Base-by-base conservation (phyloP, 495 filamentous ascomycete genomes). In the Aspergillus mulundensis region DNA sequence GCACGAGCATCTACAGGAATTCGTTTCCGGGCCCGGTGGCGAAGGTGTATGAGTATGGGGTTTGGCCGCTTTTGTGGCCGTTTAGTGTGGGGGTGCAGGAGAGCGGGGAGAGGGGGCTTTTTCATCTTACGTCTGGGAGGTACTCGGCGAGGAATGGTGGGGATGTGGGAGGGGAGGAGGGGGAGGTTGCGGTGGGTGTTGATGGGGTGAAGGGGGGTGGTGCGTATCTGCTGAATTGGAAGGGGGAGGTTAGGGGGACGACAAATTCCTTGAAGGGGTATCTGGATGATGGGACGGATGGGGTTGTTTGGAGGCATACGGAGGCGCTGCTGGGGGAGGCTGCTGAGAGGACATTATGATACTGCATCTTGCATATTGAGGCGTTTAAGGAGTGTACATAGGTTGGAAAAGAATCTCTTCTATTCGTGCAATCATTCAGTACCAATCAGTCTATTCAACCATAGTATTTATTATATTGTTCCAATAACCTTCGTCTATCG, bases 1-100 rank as follows among this genome's bases (percentile, higher is more conserved):
- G 56, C 2, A 75, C 76, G 38, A 32, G 60, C 4, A 43, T 67
- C 15, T 38, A 49, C 5, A 58, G 45, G 18, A 60, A 56, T 19
- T 42, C 25, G 12, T 53, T 53, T 34, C 56, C 43, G 15, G 10
- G 19, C 34, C 32, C 57, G 5, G 20, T 62, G 14, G 32, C 51
- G 1, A 20, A 46, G 1, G 18, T 57, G 12, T 51, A 49, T 19
- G 49, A 53, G n/a, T 34, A 39, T 16, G 41, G 12, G 1, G 42
- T 59, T 51, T 54, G 43, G 48, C 43, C 42, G 19, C 21, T 54
- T 10, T 23, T 44, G 42, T 44, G 42, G 42, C 42, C 42, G 18
- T 54, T 61, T 30, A 36, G 36, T 3, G 41, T 53, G 0, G 20
- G 23, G n/a, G 23, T 62, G 1, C 19, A 25, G 5, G 60, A 57